Base-by-base conservation (phyloP, 495 filamentous ascomycete genomes). In the Rhizodiscina lignyota region DNA sequence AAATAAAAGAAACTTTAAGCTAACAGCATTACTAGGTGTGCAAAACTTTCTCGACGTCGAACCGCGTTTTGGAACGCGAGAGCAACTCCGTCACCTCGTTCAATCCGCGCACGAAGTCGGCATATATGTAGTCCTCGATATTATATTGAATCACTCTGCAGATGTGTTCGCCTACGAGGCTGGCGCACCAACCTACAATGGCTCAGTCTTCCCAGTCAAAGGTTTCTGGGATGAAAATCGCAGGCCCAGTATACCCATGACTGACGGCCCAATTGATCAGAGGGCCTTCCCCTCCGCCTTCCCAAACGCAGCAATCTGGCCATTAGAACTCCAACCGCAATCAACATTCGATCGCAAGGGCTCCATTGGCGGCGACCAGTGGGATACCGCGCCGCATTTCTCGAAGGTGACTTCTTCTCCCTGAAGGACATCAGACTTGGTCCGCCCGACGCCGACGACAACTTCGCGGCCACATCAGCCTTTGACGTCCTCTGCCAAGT, bases 71-170 rank as follows among this genome's bases (percentile, higher is more conserved):
- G 47, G 47, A 1, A 44, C 47, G 0, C 29, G 35, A 2, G 47
- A 50, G 22, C 40, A 50, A 24, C 36, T 50, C 1, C 33, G 41
- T 3, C 28, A 43, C 6, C 23, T 50, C 6, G 47, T 50, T 2
- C 16, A 37, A 19, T 33, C 11, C 4, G 47, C 47, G 10, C 47
- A 50, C 19, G 27, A 31, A 10, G 18, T 37, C 15, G 47, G 38
- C 1, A 50, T 50, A 4, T 47, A 44, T 21, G 47, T 50, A 10
- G 38, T 50, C 18, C 39, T 50, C 8, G 47, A 50, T 30, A 44
- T 50, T 18, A 50, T 50, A 21, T 30, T 48, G 2, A 50, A 50
- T 30, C 47, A 50, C 32, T 35, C 38, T 28, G 47, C 44, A 2
- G 28, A 50, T 32, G 47, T 50, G 0, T 50, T 44, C 19, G 37